phyloP scores from a whole-genome alignment of 345 rosid species.

The Draba incana region DNA sequence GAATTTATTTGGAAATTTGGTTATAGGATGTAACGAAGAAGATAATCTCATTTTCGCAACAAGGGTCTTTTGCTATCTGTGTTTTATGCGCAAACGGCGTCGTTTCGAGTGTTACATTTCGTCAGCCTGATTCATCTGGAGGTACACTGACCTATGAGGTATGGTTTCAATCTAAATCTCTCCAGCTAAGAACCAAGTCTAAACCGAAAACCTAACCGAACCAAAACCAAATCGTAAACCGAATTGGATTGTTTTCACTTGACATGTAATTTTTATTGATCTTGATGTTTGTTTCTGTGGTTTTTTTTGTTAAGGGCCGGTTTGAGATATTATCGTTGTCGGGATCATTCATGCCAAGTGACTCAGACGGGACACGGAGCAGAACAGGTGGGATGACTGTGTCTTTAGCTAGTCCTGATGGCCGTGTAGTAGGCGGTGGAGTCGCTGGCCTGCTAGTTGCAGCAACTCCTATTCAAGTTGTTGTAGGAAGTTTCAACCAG shows the following conservation, averaged over 20 bases:
- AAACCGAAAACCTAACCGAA: too few species aligned
- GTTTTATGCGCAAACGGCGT: constrained; percentile 90
- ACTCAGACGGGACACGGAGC: constrained; percentile 73
- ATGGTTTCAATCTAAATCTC: neutral
- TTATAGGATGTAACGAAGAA: constrained; percentile 85
- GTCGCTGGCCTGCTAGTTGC: constrained; percentile 89
- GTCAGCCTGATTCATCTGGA: constrained; percentile 93
- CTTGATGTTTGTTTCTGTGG: constrained; percentile 6
- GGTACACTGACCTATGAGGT: constrained; percentile 99
- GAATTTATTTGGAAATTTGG: neutral
- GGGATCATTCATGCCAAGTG: constrained; percentile 93
- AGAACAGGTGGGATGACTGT: constrained; percentile 97
- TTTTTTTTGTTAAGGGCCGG: constrained; percentile 61
- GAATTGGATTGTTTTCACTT: neutral
- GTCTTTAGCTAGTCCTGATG: constrained; percentile 88
- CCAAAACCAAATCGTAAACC: neutral
- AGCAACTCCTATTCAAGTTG: constrained; percentile 91
- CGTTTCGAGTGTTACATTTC: constrained; percentile 88
- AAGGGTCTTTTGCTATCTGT: constrained; percentile 84
- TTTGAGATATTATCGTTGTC: constrained; percentile 92
- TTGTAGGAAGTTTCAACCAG: constrained; percentile 83
- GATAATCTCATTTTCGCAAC: constrained; percentile 96
- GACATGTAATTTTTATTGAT: constrained; percentile 3
- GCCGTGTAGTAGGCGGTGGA: constrained; percentile 94
- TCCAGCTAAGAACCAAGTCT: too few species aligned